Conservation (phyloP, 305 asterid genomes). For the Ajuga reptans region DNA sequence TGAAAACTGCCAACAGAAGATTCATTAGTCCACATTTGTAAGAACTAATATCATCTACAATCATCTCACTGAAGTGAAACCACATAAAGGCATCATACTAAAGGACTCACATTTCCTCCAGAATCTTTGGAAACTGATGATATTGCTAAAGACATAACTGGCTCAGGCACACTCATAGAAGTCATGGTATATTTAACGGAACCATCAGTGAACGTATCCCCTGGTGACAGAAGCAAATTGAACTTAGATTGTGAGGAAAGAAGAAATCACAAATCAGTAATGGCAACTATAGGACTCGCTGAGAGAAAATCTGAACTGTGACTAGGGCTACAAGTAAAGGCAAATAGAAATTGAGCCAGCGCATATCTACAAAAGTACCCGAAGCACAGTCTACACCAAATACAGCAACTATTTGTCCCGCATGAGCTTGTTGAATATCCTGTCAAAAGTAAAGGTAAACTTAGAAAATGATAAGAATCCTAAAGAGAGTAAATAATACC, state of each 20-base stretch:
- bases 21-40: background rate
- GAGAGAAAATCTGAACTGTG: background rate
- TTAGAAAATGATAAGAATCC: slow-evolving; percentile 11
- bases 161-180: slow-evolving; percentile 99
- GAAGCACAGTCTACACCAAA: slow-evolving; percentile 97
- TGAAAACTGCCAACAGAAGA: slow-evolving; percentile 64
- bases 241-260: background rate
- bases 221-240: slow-evolving; percentile 34
- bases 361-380: slow-evolving; percentile 39
- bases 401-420: slow-evolving; percentile 98
- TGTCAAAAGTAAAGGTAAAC: slow-evolving; percentile 21
- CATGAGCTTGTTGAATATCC: slow-evolving; percentile 99
- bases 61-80: slow-evolving; percentile 13
- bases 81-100: background rate
- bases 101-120: slow-evolving; percentile 79
- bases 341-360: background rate
- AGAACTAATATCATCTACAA: slow-evolving; percentile 11
- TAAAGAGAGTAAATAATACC: background rate
- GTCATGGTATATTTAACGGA: slow-evolving; percentile 94
- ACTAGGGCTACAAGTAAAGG: background rate
- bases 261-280: background rate
- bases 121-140: slow-evolving; percentile 92
- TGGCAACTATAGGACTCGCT: background rate
- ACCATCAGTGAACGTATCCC: slow-evolving; percentile 98
- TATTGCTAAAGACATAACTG: slow-evolving; percentile 98